phyloP scores from a whole-genome alignment of 2,329 filamentous ascomycete genomes.

The Fulvia fulva region DNA sequence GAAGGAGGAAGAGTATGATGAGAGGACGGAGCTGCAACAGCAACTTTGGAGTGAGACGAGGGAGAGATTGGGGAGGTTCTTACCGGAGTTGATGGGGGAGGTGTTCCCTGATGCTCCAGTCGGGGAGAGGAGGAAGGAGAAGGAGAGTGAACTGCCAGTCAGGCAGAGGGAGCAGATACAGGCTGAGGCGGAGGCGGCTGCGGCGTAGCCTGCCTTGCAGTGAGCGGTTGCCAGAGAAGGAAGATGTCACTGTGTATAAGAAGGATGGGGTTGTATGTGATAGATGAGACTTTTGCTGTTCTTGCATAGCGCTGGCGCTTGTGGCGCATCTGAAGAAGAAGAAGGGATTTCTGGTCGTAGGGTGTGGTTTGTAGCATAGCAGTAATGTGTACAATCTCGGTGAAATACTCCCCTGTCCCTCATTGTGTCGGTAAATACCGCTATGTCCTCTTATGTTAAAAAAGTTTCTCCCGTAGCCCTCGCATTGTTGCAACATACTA shows the following conservation, averaged over 20 bases:
- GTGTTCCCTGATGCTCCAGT: slow-evolving; percentile 51
- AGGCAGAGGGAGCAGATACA: neutral
- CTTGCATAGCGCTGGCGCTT: slow-evolving; percentile 7
- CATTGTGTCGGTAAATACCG: no score
- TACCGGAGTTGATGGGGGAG: slow-evolving; percentile 57
- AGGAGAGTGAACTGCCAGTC: neutral
- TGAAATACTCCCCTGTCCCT: no score
- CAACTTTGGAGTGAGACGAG: slow-evolving; percentile 60
- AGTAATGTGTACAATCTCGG: neutral
- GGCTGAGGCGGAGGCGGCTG: neutral
- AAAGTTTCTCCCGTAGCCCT: no score
- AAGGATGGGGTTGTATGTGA: neutral
- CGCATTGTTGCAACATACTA: no score
- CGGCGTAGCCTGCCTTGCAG: neutral
- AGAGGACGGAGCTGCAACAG: slow-evolving; percentile 43
- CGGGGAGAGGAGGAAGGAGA: neutral
- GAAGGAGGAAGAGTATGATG: slow-evolving; percentile 37
- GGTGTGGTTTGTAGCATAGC: neutral
- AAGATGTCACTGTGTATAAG: neutral
- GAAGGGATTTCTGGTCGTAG: neutral
- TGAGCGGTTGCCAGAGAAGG: no score
- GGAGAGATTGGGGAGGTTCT: slow-evolving; percentile 56
- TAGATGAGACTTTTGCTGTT: neutral
- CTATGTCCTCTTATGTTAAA: no score
- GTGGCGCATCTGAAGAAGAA: neutral